Base-by-base conservation (phyloP, 2,329 filamentous ascomycete genomes). In the Calonectria pauciramosa region DNA sequence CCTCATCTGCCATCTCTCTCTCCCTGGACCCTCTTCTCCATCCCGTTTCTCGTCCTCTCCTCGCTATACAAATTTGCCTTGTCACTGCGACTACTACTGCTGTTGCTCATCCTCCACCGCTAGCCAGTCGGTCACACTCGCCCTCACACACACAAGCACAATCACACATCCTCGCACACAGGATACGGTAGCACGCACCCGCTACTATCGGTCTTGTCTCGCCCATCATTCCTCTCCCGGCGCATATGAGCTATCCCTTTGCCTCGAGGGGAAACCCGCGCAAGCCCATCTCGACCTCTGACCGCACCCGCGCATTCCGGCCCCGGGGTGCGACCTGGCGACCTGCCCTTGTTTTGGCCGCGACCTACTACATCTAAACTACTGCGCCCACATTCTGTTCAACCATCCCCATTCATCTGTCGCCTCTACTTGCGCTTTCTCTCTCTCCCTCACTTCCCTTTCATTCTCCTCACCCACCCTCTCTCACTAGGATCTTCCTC, bases 141-240 rank as follows among this genome's bases (percentile, higher is more conserved):
- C 67, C 52, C 67, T 60, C 67, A 60, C 56, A 52, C 52, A 60
- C 54, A 52, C 54, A 49, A 41, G 44, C 52, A 63, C 68, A 52
- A 59, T 60, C 32, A 72, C 73, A 65, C 52, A 65, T 72, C 70
- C 70, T 60, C 64, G 47, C 44, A 60, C 70, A 44, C 70, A 59
- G 34, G 56, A 52, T 54, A 68, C 64, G 28, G 54, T 63, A 65
- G 65, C 72, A 72, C 71, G 41, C 70, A 69, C 65, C 54, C 70
- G 65, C 68, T 73, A 72, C 74, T 72, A 70, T 54, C 52, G 60
- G 60, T 41, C 75, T 76, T 85, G 84, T 85, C 84, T 85, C 80
- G 83, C 80, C 76, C 82, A 74, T 82, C 84, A 85, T 85, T 85
- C 84, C 82, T 81, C 77, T 70, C 71, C 72, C 79, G 70, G 73